These are phyloP conservation scores for Cydonia oblonga DNA, from an alignment of 331 rosid species.

Conservation along the genomic window DNA sequence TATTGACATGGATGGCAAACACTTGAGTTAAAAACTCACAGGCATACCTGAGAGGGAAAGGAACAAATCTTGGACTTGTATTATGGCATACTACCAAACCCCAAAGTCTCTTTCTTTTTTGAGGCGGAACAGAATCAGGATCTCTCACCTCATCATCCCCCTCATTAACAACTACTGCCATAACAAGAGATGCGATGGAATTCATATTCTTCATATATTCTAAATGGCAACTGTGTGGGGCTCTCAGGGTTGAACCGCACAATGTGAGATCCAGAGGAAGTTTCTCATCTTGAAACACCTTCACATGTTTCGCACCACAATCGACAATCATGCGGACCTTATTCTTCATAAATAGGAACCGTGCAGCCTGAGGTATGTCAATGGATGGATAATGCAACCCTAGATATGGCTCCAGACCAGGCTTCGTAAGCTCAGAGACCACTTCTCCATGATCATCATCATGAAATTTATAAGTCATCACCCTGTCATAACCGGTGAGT, in stretches of 20 bases:
- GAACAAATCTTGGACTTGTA: constrained; percentile 86
- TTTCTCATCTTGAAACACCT: constrained; percentile 83
- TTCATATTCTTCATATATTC: constrained; percentile 88
- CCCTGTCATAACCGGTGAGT: constrained; percentile 96
- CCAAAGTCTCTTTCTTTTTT: constrained; percentile 88
- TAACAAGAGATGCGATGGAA: constrained; percentile 85
- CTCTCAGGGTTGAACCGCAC: constrained; percentile 93
- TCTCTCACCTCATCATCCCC: constrained; percentile 62
- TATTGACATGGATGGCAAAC: constrained; percentile 91
- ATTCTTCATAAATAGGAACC: constrained; percentile 85
- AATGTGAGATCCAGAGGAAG: constrained; percentile 73
- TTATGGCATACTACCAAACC: constrained; percentile 95
- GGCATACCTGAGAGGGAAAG: constrained; percentile 97
- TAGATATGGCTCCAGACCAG: constrained; percentile 75
- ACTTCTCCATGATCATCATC: constrained; percentile 99
- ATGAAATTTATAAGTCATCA: constrained; percentile 95
- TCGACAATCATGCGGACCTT: constrained; percentile 95
- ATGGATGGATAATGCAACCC: constrained; percentile 97
- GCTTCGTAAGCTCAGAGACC: constrained; percentile 71
- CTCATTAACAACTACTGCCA: constrained; percentile 92
- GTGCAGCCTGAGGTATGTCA: constrained; percentile 92
- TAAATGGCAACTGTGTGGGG: constrained; percentile 84
- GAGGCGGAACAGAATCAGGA: constrained; percentile 51
- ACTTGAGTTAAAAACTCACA: constrained; percentile 96
- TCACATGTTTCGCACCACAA: constrained; percentile 69